phyloP scores from a whole-genome alignment of 2,329 filamentous ascomycete species.

The Fusarium longipes region DNA sequence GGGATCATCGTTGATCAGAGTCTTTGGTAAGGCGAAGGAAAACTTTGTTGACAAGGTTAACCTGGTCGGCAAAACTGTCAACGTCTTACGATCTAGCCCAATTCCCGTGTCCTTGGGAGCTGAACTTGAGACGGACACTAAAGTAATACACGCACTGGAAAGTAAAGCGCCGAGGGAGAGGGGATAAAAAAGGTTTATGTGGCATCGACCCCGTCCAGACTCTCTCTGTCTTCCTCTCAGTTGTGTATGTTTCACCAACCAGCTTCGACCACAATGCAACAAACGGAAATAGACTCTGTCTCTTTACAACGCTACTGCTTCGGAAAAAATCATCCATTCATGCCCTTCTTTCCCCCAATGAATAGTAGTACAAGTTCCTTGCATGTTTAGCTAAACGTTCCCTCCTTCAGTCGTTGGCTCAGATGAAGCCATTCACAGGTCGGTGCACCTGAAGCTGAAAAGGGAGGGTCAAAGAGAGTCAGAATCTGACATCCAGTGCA shows the following conservation, averaged over 20 bases:
- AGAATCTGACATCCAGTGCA: not conserved
- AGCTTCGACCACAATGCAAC: conserved; percentile 11
- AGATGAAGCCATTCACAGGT: not conserved
- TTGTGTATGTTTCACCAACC: conserved; percentile 37
- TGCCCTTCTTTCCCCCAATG: no score
- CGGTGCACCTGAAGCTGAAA: not conserved
- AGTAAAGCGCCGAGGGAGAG: not conserved
- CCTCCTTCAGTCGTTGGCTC: not conserved
- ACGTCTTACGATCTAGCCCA: conserved; percentile 19
- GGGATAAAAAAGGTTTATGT: not conserved
- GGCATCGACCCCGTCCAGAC: not conserved
- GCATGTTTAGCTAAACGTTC: not conserved
- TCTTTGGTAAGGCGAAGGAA: conserved; percentile 3
- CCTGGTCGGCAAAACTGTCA: conserved; percentile 4
- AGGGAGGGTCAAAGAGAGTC: not conserved
- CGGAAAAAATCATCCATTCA: conserved; percentile 1
- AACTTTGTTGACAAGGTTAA: conserved; percentile 11
- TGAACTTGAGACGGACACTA: conserved; percentile 21
- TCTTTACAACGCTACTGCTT: conserved; percentile 25
- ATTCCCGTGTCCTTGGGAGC: conserved; percentile 12
- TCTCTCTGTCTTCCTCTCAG: conserved; percentile 14
- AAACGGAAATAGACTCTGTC: conserved; percentile 1
- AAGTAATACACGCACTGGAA: not conserved
- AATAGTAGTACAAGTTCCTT: not conserved
- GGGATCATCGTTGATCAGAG: conserved; percentile 15